Percentiles rank a stretch among this genome's conserved stretches.
Evolutionary conservation across 176 grass and related monocot species (phyloP).

Genomic region (Rhynchospora breviuscula): DNA sequence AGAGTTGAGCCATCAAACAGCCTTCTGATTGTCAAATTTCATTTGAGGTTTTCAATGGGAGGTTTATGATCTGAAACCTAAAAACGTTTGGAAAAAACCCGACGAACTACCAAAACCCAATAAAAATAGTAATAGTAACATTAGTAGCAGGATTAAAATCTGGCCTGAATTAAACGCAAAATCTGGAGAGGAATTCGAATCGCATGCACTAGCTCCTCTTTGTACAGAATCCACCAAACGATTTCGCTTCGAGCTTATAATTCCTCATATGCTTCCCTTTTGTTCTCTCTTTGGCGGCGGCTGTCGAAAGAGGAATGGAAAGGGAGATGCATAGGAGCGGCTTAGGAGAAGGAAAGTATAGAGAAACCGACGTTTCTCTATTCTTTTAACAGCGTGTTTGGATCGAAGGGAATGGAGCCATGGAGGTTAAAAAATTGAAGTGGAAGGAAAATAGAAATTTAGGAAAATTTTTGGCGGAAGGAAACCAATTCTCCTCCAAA

Average conservation of each 20-base stretch:
- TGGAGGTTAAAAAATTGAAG: too few relatives aligned
- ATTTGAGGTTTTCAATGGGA: background rate
- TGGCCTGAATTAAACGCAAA: slow-evolving; percentile 20
- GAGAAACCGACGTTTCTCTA: too few relatives aligned
- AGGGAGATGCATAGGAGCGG: too few relatives aligned
- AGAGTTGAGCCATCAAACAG: background rate
- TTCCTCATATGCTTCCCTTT: too few relatives aligned
- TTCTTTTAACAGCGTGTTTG: too few relatives aligned
- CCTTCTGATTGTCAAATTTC: background rate
- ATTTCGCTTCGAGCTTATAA: slow-evolving; percentile 3
- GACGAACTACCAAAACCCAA: background rate
- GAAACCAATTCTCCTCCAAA: too few relatives aligned
- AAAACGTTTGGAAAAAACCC: background rate
- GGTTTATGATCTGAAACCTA: background rate
- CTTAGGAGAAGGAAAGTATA: too few relatives aligned
- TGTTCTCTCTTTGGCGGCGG: too few relatives aligned
- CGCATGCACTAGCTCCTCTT: background rate
- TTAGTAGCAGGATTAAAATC: background rate
- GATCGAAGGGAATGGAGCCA: too few relatives aligned
- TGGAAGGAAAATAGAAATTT: too few relatives aligned
- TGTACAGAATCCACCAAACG: background rate
- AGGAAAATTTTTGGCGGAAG: too few relatives aligned
- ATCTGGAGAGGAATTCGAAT: background rate
- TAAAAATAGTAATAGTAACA: background rate
- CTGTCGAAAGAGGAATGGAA: background rate